Evolutionary conservation across 1,284 basidiomycete genomes (phyloP).

Genomic region (Pascua guehoae): DNA sequence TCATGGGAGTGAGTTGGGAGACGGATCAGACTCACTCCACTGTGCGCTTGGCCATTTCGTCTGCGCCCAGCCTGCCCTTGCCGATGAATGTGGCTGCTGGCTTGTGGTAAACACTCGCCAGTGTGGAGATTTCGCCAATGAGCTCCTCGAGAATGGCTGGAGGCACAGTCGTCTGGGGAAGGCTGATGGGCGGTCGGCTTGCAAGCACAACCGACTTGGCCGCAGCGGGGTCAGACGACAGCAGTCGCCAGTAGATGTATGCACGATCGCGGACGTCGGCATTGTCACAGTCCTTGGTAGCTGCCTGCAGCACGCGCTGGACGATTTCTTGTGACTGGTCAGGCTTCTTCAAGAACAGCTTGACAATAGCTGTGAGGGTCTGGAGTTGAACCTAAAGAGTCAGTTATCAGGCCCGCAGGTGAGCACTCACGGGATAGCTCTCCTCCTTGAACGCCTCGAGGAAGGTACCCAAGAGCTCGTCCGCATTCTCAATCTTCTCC

Average conservation of each 20-base stretch:
- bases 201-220: conserved; percentile 94
- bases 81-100: conserved; percentile 89
- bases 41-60: conserved; percentile 69
- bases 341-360: conserved; percentile 93
- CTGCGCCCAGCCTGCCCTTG: conserved; percentile 75
- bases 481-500: conserved; percentile 90
- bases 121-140: conserved; percentile 74
- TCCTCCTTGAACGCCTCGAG: conserved; percentile 91
- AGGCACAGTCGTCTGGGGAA: conserved; percentile 85
- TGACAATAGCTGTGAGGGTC: conserved; percentile 90
- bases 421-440: conserved; percentile 61
- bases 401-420: background rate
- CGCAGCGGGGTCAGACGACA: conserved; percentile 88
- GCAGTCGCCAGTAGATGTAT: conserved; percentile 92
- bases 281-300: conserved; percentile 95
- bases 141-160: conserved; percentile 90
- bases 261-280: conserved; percentile 92
- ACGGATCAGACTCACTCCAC: conserved; percentile 56
- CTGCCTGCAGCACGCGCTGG: conserved; percentile 92
- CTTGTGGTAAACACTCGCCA: conserved; percentile 94
- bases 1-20: background rate
- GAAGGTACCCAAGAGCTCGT: conserved; percentile 90
- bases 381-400: conserved; percentile 81
- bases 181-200: conserved; percentile 84
- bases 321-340: conserved; percentile 85